Evolutionary conservation across 1,284 basidiomycete genomes (phyloP).

Genomic region (Ceratorhiza oryzae-sativae): DNA sequence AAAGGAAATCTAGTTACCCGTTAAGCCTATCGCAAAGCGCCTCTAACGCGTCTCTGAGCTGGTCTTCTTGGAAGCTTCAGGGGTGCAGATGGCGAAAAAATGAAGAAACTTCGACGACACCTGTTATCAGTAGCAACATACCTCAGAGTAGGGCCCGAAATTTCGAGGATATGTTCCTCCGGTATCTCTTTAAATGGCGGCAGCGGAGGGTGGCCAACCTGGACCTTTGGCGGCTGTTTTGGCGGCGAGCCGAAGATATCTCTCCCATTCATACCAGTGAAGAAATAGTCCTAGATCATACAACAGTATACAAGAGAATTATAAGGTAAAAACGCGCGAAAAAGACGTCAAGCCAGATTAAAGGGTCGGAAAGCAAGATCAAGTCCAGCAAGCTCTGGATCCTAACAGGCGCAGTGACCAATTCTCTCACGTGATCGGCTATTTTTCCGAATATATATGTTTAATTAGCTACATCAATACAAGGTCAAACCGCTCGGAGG

Average conservation of each 20-base stretch:
- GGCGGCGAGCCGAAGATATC: conserved; percentile 32
- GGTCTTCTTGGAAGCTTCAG: conserved; percentile 38
- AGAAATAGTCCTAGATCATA: conserved; percentile 38
- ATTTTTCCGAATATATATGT: too few species aligned
- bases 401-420: conserved; percentile 33
- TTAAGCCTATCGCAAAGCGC: conserved; percentile 35
- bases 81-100: conserved; percentile 20
- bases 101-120: conserved; percentile 24
- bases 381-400: conserved; percentile 16
- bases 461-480: too few species aligned
- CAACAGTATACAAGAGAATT: conserved; percentile 13
- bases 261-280: conserved; percentile 31
- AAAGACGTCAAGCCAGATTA: conserved; percentile 35
- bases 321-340: conserved; percentile 28
- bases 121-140: conserved; percentile 18
- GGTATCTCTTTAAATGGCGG: conserved; percentile 26
- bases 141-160: conserved; percentile 26
- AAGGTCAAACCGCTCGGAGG: too few species aligned
- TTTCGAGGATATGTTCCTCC: conserved; percentile 28
- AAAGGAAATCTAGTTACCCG: too few species aligned
- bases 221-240: conserved; percentile 33
- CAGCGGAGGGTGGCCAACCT: conserved; percentile 37
- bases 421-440: conserved; percentile 19
- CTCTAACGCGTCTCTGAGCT: conserved; percentile 38
- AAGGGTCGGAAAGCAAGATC: conserved; percentile 24